Evolutionary conservation across 2,329 filamentous ascomycete species (phyloP), one percentile per base, ranked within the genome.

Genomic region (Ciborinia camelliae): DNA sequence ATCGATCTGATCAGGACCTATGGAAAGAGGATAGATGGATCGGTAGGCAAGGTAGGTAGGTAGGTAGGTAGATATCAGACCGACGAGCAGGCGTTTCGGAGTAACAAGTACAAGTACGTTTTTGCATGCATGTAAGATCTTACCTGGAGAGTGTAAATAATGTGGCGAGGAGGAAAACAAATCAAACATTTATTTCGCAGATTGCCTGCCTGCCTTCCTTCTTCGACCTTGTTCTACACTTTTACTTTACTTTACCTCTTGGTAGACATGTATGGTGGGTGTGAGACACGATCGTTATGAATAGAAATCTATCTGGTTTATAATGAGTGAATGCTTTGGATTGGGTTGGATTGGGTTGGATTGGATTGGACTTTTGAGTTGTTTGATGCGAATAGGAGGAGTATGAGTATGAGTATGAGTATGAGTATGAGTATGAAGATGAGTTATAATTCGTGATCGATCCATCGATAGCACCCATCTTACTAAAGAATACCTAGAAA

Each of bases 21-120:
- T 41, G 41, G 39, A 23, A 35, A 26, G 12, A 20, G 35, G 59
- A 53, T n/a, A 26, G 28, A 53, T 39, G n/a, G n/a, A 45, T 62
- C 39, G n/a, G n/a, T n/a, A n/a, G n/a, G n/a, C n/a, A n/a, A n/a
- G n/a, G n/a, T n/a, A n/a, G n/a, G n/a, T n/a, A n/a, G n/a, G n/a
- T n/a, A n/a, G n/a, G n/a, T n/a, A n/a, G n/a, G n/a, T n/a, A n/a
- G n/a, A n/a, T n/a, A 59, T 45, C 39, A 59, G 55, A 59, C 12
- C 39, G 26, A n/a, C n/a, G n/a, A n/a, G 48, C 59, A 7, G 55
- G 55, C 55, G 54, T 64, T 63, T 61, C 41, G 62, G 62, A 50
- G 62, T 58, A 39, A 28, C 53, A 41, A 54, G 32, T 54, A 58
- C 53, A 41, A 54, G 32, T 54, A 58, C 26, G n/a, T 45, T 6